phyloP scores from a whole-genome alignment of 306 rosid genomes.

The Ormosia semicastrata region DNA sequence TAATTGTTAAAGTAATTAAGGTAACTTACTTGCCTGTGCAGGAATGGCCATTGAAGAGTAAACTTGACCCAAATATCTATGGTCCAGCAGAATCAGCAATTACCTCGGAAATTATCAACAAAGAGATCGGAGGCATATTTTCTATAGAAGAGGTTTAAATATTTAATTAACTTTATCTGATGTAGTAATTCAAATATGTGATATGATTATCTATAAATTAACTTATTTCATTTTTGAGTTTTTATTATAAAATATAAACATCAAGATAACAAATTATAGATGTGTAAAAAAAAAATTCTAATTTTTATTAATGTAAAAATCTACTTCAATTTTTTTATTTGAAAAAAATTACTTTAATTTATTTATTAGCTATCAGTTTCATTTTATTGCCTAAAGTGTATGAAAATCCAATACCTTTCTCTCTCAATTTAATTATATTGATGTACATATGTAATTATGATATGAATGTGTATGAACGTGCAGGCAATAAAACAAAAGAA shows the following conservation, averaged over 20 bases:
- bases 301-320: too few relatives aligned
- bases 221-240: not conserved
- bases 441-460: not conserved
- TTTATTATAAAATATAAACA: not conserved
- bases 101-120: constrained; percentile 55
- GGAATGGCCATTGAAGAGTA: constrained; percentile 91
- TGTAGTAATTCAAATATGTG: not conserved
- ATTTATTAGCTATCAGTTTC: too few relatives aligned
- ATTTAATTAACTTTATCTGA: too few relatives aligned
- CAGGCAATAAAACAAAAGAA: constrained; percentile 64
- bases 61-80: constrained; percentile 60
- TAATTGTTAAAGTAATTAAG: not conserved
- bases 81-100: constrained; percentile 72
- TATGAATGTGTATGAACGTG: not conserved
- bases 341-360: too few relatives aligned
- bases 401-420: too few relatives aligned
- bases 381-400: too few relatives aligned
- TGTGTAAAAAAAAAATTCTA: too few relatives aligned
- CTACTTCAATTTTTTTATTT: too few relatives aligned
- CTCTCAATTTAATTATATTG: not conserved
- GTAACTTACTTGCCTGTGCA: constrained; percentile 24
- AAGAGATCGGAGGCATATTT: constrained; percentile 55
- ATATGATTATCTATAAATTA: too few relatives aligned
- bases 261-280: not conserved
- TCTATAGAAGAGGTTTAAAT: constrained; percentile 52